Evolutionary conservation across 2,329 filamentous ascomycete genomes (phyloP).

Genomic region (Penicillium sp.): DNA sequence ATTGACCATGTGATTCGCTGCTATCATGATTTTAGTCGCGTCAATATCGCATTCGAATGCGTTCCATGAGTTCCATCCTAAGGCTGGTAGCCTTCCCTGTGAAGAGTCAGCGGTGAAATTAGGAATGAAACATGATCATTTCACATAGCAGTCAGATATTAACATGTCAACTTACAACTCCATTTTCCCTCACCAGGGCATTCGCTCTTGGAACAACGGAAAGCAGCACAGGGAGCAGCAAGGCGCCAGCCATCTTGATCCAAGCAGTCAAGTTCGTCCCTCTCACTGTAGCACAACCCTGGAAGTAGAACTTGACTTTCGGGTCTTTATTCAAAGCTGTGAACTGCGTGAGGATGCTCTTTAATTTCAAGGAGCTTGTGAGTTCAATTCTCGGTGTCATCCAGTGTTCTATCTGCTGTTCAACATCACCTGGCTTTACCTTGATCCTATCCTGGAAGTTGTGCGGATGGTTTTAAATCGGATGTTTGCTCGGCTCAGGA

Average conservation of each 20-base stretch:
- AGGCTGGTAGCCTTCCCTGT: conserved; percentile 31
- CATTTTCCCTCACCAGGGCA: conserved; percentile 29
- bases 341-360: too few species aligned
- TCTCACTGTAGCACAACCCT: too few species aligned
- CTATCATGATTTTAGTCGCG: conserved; percentile 49
- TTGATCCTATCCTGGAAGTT: background rate
- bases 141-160: background rate
- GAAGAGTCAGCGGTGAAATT: background rate
- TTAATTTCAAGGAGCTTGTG: background rate
- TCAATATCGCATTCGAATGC: conserved; percentile 52
- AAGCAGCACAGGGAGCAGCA: conserved; percentile 16
- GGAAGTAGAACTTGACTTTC: background rate
- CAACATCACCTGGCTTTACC: background rate
- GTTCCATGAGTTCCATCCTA: conserved; percentile 52
- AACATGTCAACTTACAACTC: too few species aligned
- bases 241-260: conserved; percentile 9
- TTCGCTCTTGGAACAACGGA: conserved; percentile 18
- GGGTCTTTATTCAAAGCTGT: conserved; percentile 2
- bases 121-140: background rate
- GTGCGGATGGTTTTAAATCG: background rate
- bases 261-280: background rate
- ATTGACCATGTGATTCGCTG: conserved; percentile 49
- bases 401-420: background rate
- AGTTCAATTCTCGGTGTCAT: background rate
- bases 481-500: background rate